A percentile compares a stretch with the other conserved stretches of the same genome.
These are phyloP conservation scores for Volvariella volvacea DNA, from an alignment of 1,284 basidiomycete genomes.

Conservation along the genomic window DNA sequence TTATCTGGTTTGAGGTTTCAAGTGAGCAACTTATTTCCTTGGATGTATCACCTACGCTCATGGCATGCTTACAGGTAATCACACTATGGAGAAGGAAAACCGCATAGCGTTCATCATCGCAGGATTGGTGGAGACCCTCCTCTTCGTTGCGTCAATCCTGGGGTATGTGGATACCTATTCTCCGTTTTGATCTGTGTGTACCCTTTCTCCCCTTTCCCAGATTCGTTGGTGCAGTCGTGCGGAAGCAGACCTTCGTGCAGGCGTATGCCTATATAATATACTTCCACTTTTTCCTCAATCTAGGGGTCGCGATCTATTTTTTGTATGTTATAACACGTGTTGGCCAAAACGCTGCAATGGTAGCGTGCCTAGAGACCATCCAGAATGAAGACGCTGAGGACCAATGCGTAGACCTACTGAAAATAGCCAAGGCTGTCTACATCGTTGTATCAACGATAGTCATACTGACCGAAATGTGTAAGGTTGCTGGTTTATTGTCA, in stretches of 20 bases:
- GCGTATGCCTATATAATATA: conserved; percentile 52
- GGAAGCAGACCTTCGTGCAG: conserved; percentile 52
- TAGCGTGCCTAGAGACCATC: conserved; percentile 41
- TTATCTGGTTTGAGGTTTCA: conserved; percentile 53
- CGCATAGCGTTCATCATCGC: conserved; percentile 38
- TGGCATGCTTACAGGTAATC: too few species aligned
- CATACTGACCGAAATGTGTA: conserved; percentile 49
- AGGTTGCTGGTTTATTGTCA: conserved; percentile 16
- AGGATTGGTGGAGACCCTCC: conserved; percentile 42
- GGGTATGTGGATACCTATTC: conserved; percentile 33
- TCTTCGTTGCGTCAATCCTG: conserved; percentile 44
- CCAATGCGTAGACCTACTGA: conserved; percentile 38
- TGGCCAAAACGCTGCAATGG: conserved; percentile 31
- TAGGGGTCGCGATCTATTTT: conserved; percentile 46
- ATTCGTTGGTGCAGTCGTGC: conserved; percentile 51
- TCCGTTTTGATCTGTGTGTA: neutral
- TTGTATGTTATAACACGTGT: conserved; percentile 41
- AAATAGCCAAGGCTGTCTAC: conserved; percentile 38
- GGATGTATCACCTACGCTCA: too few species aligned
- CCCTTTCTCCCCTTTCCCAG: conserved; percentile 23
- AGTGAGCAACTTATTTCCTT: conserved; percentile 29
- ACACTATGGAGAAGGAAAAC: too few species aligned
- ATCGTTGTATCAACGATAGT: conserved; percentile 36
- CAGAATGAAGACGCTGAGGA: conserved; percentile 30
- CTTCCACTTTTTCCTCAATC: conserved; percentile 49